Percentiles rank a stretch among this genome's conserved stretches.
These are phyloP conservation scores for Amauroascus verrucosus DNA, from an alignment of 2,329 filamentous ascomycete genomes.

Conservation along the genomic window DNA sequence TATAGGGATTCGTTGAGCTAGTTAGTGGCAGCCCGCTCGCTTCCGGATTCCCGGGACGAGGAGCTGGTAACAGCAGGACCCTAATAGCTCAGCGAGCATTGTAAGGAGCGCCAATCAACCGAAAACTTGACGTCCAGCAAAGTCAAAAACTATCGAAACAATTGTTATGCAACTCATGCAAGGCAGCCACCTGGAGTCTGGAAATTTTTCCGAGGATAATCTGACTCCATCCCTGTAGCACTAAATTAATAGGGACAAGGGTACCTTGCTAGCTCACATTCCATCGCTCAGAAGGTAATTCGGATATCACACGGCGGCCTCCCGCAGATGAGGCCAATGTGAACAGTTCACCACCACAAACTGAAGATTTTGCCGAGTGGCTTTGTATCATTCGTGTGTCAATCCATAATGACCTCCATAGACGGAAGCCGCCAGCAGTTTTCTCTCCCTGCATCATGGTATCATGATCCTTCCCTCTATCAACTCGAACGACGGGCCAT, in stretches of 20 bases:
- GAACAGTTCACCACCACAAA: no score
- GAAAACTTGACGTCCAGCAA: neutral
- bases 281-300: no score
- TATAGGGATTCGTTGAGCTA: no score
- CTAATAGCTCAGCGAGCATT: neutral
- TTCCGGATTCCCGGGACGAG: neutral
- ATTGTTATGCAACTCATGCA: no score
- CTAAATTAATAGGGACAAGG: neutral
- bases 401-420: neutral
- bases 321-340: no score
- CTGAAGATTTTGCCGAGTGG: no score
- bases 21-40: no score
- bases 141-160: neutral
- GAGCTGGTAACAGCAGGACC: neutral
- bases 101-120: neutral
- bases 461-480: constrained; percentile 45
- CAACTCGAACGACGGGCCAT: constrained; percentile 48
- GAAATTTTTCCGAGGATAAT: no score
- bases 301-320: no score
- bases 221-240: neutral
- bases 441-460: constrained; percentile 45
- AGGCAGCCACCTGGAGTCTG: no score
- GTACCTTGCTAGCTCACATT: neutral
- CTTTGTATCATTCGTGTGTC: no score
- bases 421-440: neutral